phyloP scores from a whole-genome alignment of 495 filamentous ascomycete genomes.

The Podospora australis region DNA sequence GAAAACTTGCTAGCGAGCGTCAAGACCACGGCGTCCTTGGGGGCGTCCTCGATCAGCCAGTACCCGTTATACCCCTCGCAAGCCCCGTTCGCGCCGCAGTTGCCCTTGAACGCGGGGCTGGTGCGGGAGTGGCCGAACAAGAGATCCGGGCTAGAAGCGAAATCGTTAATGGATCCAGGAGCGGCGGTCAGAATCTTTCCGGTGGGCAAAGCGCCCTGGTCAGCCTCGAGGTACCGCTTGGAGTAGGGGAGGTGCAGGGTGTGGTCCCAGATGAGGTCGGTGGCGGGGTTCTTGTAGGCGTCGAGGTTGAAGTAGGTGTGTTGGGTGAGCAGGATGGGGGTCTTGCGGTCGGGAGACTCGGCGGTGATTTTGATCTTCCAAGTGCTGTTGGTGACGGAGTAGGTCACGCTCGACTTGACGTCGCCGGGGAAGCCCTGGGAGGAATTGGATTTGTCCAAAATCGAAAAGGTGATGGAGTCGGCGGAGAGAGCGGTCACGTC shows the following conservation, averaged over 20 bases:
- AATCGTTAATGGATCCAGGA: slow-evolving; percentile 60
- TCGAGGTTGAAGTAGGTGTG: slow-evolving; percentile 88
- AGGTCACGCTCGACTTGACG: slow-evolving; percentile 67
- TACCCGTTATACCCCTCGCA: slow-evolving; percentile 80
- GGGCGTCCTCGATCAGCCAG: slow-evolving; percentile 60
- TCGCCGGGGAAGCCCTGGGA: slow-evolving; percentile 67
- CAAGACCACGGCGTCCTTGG: slow-evolving; percentile 52
- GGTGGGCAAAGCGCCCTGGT: slow-evolving; percentile 66
- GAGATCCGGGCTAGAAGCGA: slow-evolving; percentile 52
- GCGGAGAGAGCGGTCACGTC: slow-evolving; percentile 49
- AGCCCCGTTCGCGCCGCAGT: slow-evolving; percentile 56
- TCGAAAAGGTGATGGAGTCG: slow-evolving; percentile 71
- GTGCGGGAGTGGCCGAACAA: slow-evolving; percentile 58
- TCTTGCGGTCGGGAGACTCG: slow-evolving; percentile 41
- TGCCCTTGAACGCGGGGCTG: slow-evolving; percentile 49
- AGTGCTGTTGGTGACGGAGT: slow-evolving; percentile 46
- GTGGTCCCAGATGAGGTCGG: slow-evolving; percentile 62
- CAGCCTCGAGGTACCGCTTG: slow-evolving; percentile 58
- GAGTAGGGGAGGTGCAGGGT: slow-evolving; percentile 66
- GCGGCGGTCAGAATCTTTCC: slow-evolving; percentile 58
- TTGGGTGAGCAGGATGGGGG: slow-evolving; percentile 63
- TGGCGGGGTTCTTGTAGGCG: slow-evolving; percentile 56
- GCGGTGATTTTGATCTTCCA: slow-evolving; percentile 52
- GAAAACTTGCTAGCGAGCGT: slow-evolving; percentile 51
- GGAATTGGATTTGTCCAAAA: slow-evolving; percentile 58